These are phyloP conservation scores for Hypoxylon lienhwacheense DNA, from an alignment of 495 filamentous ascomycete genomes.

Conservation along the genomic window DNA sequence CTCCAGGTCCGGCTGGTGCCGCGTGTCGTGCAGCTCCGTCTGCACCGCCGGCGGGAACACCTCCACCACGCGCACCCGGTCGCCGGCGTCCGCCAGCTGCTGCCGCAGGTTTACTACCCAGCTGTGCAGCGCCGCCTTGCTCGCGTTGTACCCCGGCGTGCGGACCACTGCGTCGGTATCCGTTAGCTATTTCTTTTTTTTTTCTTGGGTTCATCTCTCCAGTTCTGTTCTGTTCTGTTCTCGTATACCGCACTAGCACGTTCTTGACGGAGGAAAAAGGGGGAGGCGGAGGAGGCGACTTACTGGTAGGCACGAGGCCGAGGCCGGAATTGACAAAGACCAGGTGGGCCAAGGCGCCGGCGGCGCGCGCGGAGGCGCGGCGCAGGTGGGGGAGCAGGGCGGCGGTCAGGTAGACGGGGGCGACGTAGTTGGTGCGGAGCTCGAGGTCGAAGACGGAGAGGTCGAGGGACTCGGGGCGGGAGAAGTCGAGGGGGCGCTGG, in stretches of 20 bases:
- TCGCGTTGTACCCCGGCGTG: slow-evolving; percentile 51
- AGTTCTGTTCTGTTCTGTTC: too few relatives aligned
- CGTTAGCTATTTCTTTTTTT: neutral
- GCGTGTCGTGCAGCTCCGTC: slow-evolving; percentile 56
- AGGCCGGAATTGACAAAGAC: slow-evolving; percentile 51
- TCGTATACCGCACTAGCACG: too few relatives aligned
- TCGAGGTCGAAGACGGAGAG: slow-evolving; percentile 53
- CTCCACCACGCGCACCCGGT: slow-evolving; percentile 57
- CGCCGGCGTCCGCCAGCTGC: slow-evolving; percentile 50
- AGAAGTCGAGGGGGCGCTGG: slow-evolving; percentile 58
- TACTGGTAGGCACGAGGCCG: slow-evolving; percentile 45
- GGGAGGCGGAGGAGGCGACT: neutral
- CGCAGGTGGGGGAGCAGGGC: slow-evolving; percentile 63
- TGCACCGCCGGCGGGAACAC: slow-evolving; percentile 63
- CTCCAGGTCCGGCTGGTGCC: slow-evolving; percentile 48
- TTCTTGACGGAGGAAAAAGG: neutral
- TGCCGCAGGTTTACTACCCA: slow-evolving; percentile 55
- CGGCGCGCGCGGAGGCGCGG: slow-evolving; percentile 5
- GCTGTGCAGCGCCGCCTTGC: slow-evolving; percentile 56
- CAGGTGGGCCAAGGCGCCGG: slow-evolving; percentile 36
- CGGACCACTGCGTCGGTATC: slow-evolving; percentile 23
- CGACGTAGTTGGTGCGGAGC: slow-evolving; percentile 63
- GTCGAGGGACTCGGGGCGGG: slow-evolving; percentile 59
- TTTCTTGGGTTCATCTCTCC: too few relatives aligned
- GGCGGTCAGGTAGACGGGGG: slow-evolving; percentile 58